Percentiles rank a stretch among this genome's conserved stretches.
Conservation (phyloP, 2,329 filamentous ascomycete genomes). For the Rutstroemia sp. region DNA sequence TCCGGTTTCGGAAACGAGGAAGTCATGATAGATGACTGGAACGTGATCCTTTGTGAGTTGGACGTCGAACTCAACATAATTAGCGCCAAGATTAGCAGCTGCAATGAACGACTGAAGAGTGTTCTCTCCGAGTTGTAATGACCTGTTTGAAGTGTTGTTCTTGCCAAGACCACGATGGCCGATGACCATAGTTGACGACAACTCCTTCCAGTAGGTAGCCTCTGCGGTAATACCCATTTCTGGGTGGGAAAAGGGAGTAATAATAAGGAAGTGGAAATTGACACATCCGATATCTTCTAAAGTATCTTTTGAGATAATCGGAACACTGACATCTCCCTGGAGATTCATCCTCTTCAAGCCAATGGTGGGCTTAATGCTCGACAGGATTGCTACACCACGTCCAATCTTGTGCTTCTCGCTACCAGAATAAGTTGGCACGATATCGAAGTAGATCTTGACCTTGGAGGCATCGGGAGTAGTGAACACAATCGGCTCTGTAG, state of each 20-base stretch:
- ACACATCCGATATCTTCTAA: constrained; percentile 89
- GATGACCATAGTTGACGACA: constrained; percentile 78
- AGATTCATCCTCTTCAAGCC: constrained; percentile 84
- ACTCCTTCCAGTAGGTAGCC: constrained; percentile 94
- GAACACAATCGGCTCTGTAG: constrained; percentile 89
- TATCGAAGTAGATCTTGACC: constrained; percentile 88
- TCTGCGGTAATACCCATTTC: constrained; percentile 88
- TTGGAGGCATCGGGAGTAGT: constrained; percentile 68
- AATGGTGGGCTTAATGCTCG: constrained; percentile 73
- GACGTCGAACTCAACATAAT: constrained; percentile 75
- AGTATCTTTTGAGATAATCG: constrained; percentile 65
- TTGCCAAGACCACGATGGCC: constrained; percentile 76
- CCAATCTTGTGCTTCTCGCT: constrained; percentile 84
- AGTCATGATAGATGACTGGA: constrained; percentile 97
- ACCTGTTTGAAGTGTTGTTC: constrained; percentile 76
- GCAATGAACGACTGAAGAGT: constrained; percentile 94
- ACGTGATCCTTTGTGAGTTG: constrained; percentile 98
- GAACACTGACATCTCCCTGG: constrained; percentile 86
- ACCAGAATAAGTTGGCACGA: constrained; percentile 91
- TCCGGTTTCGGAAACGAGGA: constrained; percentile 93
- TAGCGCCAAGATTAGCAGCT: constrained; percentile 82
- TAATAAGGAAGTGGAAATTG: constrained; percentile 94
- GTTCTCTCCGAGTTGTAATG: constrained; percentile 91
- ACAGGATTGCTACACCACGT: constrained; percentile 80
- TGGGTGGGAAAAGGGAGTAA: constrained; percentile 88